phyloP scores from a whole-genome alignment of 495 filamentous ascomycete species.

The Evansstolkia leycettana region DNA sequence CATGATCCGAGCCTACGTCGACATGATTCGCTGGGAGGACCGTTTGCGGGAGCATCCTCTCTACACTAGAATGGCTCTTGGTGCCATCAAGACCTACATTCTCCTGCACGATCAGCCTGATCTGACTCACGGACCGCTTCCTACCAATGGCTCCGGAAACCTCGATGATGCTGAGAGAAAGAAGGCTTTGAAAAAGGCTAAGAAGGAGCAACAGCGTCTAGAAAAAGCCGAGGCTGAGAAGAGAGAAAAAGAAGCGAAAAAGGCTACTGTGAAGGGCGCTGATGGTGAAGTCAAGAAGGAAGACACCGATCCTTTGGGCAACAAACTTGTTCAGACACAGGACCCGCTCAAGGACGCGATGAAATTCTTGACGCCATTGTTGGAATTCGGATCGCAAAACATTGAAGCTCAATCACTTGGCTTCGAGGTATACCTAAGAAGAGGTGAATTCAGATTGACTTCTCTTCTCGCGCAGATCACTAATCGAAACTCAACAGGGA shows the following conservation, averaged over 20 bases:
- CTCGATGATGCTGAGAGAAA: slow-evolving; percentile 64
- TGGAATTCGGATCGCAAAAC: slow-evolving; percentile 72
- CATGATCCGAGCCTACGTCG: slow-evolving; percentile 86
- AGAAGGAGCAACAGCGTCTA: slow-evolving; percentile 73
- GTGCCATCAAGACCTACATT: slow-evolving; percentile 70
- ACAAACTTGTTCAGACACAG: slow-evolving; percentile 61
- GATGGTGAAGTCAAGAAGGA: slow-evolving; percentile 58
- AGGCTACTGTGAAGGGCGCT: slow-evolving; percentile 31
- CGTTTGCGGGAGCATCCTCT: slow-evolving; percentile 82
- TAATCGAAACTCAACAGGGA: slow-evolving; percentile 39
- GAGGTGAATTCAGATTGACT: slow-evolving; percentile 40
- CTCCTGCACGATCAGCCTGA: slow-evolving; percentile 66
- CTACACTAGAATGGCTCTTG: slow-evolving; percentile 75
- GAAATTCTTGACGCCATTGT: slow-evolving; percentile 71
- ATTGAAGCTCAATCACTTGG: slow-evolving; percentile 73
- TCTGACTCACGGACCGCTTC: slow-evolving; percentile 41
- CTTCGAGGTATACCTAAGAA: slow-evolving; percentile 78
- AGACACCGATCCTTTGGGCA: slow-evolving; percentile 77
- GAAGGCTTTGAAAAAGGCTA: slow-evolving; percentile 92
- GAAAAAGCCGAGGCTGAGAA: slow-evolving; percentile 77
- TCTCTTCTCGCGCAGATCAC: not conserved
- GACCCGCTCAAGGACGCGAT: slow-evolving; percentile 76
- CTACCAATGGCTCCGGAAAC: slow-evolving; percentile 42
- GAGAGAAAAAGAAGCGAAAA: slow-evolving; percentile 50
- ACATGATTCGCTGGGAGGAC: slow-evolving; percentile 96